Conservation (phyloP, 2,329 filamentous ascomycete genomes). For the Calonectria pauciramosa region DNA sequence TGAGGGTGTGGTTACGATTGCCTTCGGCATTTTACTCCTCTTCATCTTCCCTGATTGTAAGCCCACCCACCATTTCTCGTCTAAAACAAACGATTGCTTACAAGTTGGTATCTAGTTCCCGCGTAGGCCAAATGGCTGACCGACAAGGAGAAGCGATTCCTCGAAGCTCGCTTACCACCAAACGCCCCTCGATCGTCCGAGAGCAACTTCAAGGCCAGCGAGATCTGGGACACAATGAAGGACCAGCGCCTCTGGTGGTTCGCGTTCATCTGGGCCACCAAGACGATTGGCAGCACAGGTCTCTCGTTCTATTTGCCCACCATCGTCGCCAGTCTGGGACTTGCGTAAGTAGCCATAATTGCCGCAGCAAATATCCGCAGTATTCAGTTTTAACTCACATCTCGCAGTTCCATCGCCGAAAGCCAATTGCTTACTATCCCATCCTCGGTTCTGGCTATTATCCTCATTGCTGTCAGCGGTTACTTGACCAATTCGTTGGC, state of each 20-base stretch:
- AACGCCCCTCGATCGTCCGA: background rate
- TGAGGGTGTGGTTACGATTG: background rate
- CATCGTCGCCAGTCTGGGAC: background rate
- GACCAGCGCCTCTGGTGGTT: conserved; percentile 3
- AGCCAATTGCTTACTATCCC: background rate
- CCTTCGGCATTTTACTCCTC: background rate
- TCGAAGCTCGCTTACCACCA: background rate
- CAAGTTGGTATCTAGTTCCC: background rate
- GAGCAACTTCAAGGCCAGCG: background rate
- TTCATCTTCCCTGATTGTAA: background rate
- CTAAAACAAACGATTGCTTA: background rate
- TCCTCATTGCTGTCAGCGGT: background rate
- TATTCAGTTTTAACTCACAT: background rate
- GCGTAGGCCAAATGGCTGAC: background rate
- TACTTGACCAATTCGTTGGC: background rate
- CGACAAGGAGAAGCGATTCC: background rate
- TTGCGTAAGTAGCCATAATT: background rate
- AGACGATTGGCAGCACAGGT: background rate
- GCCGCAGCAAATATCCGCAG: background rate
- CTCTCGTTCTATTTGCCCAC: conserved; percentile 4
- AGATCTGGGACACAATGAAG: background rate
- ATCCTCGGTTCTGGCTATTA: background rate
- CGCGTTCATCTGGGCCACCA: background rate
- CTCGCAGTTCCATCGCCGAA: background rate
- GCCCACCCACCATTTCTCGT: background rate